These are phyloP conservation scores for Nannizziopsis barbatae DNA, from an alignment of 2,329 filamentous ascomycete genomes.

Conservation along the genomic window DNA sequence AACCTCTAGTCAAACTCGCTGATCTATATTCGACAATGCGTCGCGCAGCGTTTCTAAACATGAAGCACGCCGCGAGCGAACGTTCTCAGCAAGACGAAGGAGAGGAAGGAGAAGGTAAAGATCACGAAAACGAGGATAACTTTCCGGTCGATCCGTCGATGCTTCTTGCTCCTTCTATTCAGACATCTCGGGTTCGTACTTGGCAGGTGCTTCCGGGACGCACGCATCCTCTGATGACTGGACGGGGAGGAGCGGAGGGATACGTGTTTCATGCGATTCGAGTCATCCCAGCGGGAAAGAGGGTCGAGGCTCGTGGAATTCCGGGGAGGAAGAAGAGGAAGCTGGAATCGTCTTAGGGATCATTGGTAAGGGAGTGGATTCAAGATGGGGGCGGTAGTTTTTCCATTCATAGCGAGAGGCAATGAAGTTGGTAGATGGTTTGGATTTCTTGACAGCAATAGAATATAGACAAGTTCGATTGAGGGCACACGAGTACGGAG, in stretches of 20 bases:
- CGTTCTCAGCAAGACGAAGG: slow-evolving; percentile 1
- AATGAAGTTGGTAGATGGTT: no score
- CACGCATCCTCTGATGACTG: slow-evolving; percentile 91
- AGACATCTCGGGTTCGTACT: slow-evolving; percentile 63
- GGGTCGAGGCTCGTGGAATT: slow-evolving; percentile 71
- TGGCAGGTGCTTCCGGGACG: slow-evolving; percentile 90
- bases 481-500: no score
- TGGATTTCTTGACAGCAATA: no score
- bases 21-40: slow-evolving; percentile 77
- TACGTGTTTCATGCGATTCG: slow-evolving; percentile 77
- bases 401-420: no score
- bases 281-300: slow-evolving; percentile 67
- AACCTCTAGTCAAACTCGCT: slow-evolving; percentile 63
- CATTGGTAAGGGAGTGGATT: no score
- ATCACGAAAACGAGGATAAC: slow-evolving; percentile 44
- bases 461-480: no score
- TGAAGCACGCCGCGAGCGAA: slow-evolving; percentile 22
- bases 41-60: slow-evolving; percentile 56
- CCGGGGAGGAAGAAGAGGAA: slow-evolving; percentile 56
- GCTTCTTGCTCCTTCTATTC: slow-evolving; percentile 65
- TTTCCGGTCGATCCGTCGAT: slow-evolving; percentile 83
- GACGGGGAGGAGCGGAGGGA: slow-evolving; percentile 74
- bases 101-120: slow-evolving; percentile 1
- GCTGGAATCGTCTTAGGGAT: slow-evolving; percentile 23
- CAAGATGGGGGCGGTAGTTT: background rate